phyloP scores from a whole-genome alignment of 148 eudicot genomes.

The Rhododendron griersonianum region DNA sequence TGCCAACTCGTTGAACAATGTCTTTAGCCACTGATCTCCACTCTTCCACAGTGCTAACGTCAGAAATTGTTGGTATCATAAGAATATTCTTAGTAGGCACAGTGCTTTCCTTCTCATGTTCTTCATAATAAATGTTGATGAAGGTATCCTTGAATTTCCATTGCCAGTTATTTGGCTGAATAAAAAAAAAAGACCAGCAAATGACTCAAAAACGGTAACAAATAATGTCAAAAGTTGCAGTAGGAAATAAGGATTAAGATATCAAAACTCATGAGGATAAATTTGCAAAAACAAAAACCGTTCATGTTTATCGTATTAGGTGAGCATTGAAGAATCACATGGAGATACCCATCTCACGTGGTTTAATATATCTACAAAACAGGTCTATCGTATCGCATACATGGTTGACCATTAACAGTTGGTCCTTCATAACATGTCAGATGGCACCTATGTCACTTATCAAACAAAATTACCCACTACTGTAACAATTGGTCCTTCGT shows the following conservation, averaged over 20 bases:
- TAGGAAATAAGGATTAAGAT: too few relatives aligned
- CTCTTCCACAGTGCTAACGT: constrained; percentile 94
- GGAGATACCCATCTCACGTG: neutral
- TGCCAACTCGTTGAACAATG: constrained; percentile 42
- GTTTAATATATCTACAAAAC: neutral
- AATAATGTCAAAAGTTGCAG: neutral
- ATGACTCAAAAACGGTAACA: neutral
- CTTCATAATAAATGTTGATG: constrained; percentile 64
- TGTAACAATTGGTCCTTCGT: too few relatives aligned
- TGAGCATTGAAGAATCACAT: neutral
- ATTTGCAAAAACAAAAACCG: neutral
- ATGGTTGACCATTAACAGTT: neutral
- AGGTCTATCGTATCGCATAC: neutral
- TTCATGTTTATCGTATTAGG: neutral
- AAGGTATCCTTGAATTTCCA: constrained; percentile 67
- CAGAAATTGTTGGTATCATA: constrained; percentile 89
- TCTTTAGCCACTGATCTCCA: constrained; percentile 83
- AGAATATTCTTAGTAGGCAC: constrained; percentile 58
- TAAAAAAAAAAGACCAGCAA: neutral
- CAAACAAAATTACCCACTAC: too few relatives aligned
- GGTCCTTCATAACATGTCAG: neutral
- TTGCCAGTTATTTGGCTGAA: constrained; percentile 58
- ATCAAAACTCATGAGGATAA: neutral
- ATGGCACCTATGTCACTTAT: neutral
- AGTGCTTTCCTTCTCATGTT: constrained; percentile 48